A percentile compares a stretch with the other conserved stretches of the same genome.
phyloP scores from a whole-genome alignment of 2,329 filamentous ascomycete species.

The Monosporascus sp. region DNA sequence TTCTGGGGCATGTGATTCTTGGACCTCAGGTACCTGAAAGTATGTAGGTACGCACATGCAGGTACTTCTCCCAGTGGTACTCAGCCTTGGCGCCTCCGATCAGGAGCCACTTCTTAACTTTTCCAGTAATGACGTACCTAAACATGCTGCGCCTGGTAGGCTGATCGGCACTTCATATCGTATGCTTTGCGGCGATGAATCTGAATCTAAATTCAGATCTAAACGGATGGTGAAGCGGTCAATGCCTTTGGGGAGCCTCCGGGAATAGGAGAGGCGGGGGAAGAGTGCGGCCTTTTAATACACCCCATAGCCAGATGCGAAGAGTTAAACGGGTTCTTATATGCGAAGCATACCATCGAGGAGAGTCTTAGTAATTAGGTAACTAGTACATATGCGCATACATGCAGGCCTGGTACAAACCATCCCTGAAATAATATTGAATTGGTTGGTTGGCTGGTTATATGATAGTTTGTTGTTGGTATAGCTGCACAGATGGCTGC shows the following conservation, averaged over 20 bases:
- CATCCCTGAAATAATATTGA: background rate
- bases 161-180: background rate
- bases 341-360: too few relatives aligned
- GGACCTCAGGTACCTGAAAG: background rate
- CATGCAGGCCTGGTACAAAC: too few relatives aligned
- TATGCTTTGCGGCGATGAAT: background rate
- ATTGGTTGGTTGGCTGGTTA: background rate
- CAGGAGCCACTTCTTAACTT: background rate
- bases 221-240: background rate
- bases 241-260: background rate
- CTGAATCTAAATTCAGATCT: background rate
- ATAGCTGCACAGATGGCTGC: background rate
- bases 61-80: too few relatives aligned
- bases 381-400: too few relatives aligned
- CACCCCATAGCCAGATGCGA: too few relatives aligned
- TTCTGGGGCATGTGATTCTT: background rate
- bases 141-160: background rate
- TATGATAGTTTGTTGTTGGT: background rate
- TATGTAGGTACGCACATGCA: too few relatives aligned
- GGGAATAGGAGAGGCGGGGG: background rate
- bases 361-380: too few relatives aligned
- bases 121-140: background rate
- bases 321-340: too few relatives aligned
- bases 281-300: too few relatives aligned
- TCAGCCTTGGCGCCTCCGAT: too few relatives aligned